Percentiles rank a stretch among this genome's conserved stretches.
These are phyloP conservation scores for Lanmaoa rubissima DNA, from an alignment of 768 basidiomycete species.

Conservation along the genomic window DNA sequence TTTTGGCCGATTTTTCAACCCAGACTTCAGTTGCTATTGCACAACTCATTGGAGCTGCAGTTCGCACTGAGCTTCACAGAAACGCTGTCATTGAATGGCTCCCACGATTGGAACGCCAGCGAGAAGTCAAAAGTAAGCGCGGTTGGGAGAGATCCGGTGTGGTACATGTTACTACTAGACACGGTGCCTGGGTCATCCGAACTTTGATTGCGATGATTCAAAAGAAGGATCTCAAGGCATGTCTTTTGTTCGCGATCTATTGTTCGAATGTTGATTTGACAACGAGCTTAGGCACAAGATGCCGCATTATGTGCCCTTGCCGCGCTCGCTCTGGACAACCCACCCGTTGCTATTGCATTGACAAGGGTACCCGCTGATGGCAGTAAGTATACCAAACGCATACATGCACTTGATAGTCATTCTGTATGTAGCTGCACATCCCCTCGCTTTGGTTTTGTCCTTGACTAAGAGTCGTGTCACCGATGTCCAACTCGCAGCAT, in stretches of 20 bases:
- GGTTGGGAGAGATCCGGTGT: slow-evolving; percentile 71
- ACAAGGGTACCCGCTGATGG: slow-evolving; percentile 43
- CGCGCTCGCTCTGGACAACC: slow-evolving; percentile 63
- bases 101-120: slow-evolving; percentile 52
- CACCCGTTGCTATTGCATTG: slow-evolving; percentile 48
- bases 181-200: slow-evolving; percentile 61
- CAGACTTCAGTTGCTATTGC: slow-evolving; percentile 51
- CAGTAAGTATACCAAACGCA: slow-evolving; percentile 30
- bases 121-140: slow-evolving; percentile 55
- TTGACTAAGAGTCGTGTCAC: slow-evolving; percentile 56
- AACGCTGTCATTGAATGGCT: slow-evolving; percentile 58
- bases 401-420: slow-evolving; percentile 8
- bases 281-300: slow-evolving; percentile 53
- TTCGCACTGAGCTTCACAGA: slow-evolving; percentile 52
- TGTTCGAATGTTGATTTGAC: background rate
- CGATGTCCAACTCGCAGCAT: slow-evolving; percentile 69
- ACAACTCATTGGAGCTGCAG: slow-evolving; percentile 52
- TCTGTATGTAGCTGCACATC: slow-evolving; percentile 5
- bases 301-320: slow-evolving; percentile 63
- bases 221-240: slow-evolving; percentile 55
- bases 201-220: slow-evolving; percentile 48
- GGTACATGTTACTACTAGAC: slow-evolving; percentile 37
- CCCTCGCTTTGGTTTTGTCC: slow-evolving; percentile 43
- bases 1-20: slow-evolving; percentile 45
- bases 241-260: background rate